Percentiles rank a stretch among this genome's conserved stretches.
phyloP scores from a whole-genome alignment of 2,329 filamentous ascomycete species.

The Clonostachys sp. region DNA sequence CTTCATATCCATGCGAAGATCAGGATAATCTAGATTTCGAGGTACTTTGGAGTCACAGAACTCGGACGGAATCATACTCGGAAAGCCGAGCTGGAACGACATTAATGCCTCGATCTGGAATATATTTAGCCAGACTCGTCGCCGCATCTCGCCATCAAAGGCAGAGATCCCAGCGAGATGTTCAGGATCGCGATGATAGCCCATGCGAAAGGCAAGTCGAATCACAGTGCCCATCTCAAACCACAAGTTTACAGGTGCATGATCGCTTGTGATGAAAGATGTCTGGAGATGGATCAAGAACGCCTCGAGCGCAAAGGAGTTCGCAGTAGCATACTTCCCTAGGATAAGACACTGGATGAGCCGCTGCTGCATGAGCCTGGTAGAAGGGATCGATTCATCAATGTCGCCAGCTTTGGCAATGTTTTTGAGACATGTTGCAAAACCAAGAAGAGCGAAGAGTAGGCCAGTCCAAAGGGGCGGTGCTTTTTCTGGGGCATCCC shows the following conservation, averaged over 20 bases:
- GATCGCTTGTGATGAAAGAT: conserved; percentile 46
- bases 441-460: not conserved
- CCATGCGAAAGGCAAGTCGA: conserved; percentile 54
- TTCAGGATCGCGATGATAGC: conserved; percentile 50
- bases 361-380: not conserved
- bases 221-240: conserved; percentile 43
- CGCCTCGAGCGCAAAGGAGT: conserved; percentile 40
- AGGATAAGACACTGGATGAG: conserved; percentile 35
- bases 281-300: conserved; percentile 48
- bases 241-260: conserved; percentile 49
- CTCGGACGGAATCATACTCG: conserved; percentile 31
- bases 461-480: conserved; percentile 46
- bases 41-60: conserved; percentile 4
- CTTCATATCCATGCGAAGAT: conserved; percentile 2
- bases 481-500: conserved; percentile 45
- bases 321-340: conserved; percentile 46
- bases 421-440: not conserved
- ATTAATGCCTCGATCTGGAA: conserved; percentile 37
- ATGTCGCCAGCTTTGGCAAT: not conserved
- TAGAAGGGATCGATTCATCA: not conserved
- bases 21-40: conserved; percentile 4
- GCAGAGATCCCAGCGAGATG: conserved; percentile 42
- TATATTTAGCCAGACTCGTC: conserved; percentile 37
- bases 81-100: conserved; percentile 41
- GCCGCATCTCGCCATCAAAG: conserved; percentile 43